Evolutionary conservation across 2,329 filamentous ascomycete genomes (phyloP).

Genomic region (Diaporthe nobilis): DNA sequence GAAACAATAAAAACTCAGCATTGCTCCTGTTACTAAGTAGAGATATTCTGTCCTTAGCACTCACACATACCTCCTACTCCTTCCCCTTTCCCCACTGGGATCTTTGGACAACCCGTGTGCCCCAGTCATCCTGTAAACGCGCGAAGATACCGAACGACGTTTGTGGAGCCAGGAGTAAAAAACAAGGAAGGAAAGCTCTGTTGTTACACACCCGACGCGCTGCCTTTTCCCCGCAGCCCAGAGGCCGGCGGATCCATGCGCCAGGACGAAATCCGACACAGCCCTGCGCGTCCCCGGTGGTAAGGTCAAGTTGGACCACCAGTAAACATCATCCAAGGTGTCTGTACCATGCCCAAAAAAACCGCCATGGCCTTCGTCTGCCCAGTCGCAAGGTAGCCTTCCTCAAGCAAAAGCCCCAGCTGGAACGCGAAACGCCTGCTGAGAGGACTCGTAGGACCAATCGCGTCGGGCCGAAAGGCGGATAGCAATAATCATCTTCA

Average conservation of each 20-base stretch:
- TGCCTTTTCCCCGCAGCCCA: not conserved
- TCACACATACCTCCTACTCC: conserved; percentile 26
- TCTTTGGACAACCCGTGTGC: conserved; percentile 15
- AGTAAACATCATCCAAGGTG: conserved; percentile 6
- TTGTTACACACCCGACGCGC: conserved; percentile 37
- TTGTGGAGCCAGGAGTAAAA: conserved; percentile 21
- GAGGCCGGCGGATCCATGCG: not conserved
- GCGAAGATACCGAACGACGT: conserved; percentile 26
- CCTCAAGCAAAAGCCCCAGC: conserved; percentile 1
- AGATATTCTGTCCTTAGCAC: conserved; percentile 20
- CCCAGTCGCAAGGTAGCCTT: not conserved
- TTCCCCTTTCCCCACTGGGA: not conserved
- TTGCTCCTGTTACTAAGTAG: conserved; percentile 39
- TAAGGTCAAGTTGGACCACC: not conserved
- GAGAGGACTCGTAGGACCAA: conserved; percentile 1
- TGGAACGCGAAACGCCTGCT: not conserved
- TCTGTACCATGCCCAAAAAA: conserved; percentile 32
- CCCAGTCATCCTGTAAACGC: conserved; percentile 8
- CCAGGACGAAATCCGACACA: not conserved
- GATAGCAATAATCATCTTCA: conserved; percentile 13
- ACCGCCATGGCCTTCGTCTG: not conserved
- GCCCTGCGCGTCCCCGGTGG: conserved; percentile 1
- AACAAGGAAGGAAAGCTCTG: conserved; percentile 30
- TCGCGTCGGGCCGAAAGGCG: conserved; percentile 19
- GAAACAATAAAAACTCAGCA: conserved; percentile 29